phyloP scores from a whole-genome alignment of 1,284 basidiomycete species.

The Thecaphora thlaspeos region DNA sequence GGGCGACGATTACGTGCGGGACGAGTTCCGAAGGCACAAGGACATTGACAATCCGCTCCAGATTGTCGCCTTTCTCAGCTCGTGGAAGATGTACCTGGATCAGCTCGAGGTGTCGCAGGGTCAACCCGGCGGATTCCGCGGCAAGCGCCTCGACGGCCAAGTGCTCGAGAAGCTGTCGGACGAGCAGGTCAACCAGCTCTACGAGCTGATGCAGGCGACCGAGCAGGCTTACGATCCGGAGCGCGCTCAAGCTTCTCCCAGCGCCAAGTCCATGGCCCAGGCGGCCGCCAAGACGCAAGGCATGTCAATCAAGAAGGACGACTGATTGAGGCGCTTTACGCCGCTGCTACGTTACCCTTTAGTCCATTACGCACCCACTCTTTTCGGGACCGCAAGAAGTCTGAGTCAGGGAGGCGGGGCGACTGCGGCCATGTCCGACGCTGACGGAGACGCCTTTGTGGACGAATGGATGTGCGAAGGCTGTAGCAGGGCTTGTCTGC shows the following conservation, averaged over 20 bases:
- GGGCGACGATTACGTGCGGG: conserved; percentile 57
- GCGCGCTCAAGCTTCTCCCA: conserved; percentile 31
- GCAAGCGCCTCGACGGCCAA: conserved; percentile 36
- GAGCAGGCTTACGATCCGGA: conserved; percentile 47
- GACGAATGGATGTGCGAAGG: too few species aligned
- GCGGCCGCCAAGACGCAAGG: conserved; percentile 29
- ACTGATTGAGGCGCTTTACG: background rate
- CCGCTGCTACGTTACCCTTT: too few species aligned
- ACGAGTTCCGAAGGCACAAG: conserved; percentile 52
- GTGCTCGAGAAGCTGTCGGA: conserved; percentile 53
- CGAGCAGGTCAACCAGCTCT: conserved; percentile 58
- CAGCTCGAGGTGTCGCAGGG: conserved; percentile 39
- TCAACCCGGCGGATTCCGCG: conserved; percentile 24
- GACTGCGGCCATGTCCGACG: too few species aligned
- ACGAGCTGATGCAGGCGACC: conserved; percentile 52
- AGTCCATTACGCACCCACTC: too few species aligned
- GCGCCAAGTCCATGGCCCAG: conserved; percentile 22
- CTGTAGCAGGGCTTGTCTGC: too few species aligned
- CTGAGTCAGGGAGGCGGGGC: too few species aligned
- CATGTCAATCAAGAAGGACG: conserved; percentile 27
- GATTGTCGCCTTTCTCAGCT: conserved; percentile 54
- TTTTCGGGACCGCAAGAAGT: too few species aligned
- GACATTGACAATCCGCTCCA: conserved; percentile 54
- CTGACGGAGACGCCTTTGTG: too few species aligned
- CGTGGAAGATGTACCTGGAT: conserved; percentile 58